phyloP scores from a whole-genome alignment of 108 stramenopile genomes.

The Nitzschia sp. region DNA sequence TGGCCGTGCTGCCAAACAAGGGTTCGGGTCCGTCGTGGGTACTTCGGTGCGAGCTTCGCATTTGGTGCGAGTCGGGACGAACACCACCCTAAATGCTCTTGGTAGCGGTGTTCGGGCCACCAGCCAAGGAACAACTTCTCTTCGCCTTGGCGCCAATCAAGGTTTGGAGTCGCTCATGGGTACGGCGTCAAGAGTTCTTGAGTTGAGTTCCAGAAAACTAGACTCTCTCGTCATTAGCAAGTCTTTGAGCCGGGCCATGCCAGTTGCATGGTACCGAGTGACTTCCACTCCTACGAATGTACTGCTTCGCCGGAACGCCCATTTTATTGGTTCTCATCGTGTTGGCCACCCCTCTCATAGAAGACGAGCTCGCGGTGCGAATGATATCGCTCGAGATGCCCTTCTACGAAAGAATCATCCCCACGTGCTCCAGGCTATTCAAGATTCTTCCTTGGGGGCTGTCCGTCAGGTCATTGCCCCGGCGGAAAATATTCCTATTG shows the following conservation, averaged over 20 bases:
- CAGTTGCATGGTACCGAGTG: neutral
- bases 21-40: no score
- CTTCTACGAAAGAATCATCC: neutral
- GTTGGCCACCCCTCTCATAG: neutral
- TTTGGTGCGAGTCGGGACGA: no score
- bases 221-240: neutral
- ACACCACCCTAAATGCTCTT: no score
- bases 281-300: neutral
- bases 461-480: neutral
- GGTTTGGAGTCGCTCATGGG: no score
- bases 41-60: no score
- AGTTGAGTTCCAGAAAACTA: no score
- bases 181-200: no score
- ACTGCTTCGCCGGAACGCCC: neutral
- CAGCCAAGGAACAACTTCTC: no score
- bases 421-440: neutral
- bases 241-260: neutral
- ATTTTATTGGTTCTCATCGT: neutral
- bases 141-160: no score
- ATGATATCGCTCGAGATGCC: neutral
- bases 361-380: neutral
- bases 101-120: no score
- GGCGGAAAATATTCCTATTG: no score
- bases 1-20: no score
- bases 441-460: neutral